These are phyloP conservation scores for Lentinula sp. DNA, from an alignment of 768 basidiomycete genomes.

Conservation along the genomic window DNA sequence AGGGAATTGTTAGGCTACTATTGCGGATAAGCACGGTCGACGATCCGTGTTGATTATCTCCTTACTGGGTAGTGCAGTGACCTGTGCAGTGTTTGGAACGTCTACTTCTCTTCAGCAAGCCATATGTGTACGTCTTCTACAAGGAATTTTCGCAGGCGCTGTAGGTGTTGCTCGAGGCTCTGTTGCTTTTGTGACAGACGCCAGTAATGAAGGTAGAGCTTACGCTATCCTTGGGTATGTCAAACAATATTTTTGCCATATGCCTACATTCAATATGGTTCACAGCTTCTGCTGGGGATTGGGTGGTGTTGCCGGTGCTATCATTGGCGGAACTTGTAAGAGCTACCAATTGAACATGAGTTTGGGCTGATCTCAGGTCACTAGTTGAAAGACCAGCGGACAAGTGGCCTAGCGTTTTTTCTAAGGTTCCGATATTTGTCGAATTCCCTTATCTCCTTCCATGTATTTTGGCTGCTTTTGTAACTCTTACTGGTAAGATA, in stretches of 20 bases:
- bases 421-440: constrained; percentile 57
- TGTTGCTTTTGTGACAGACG: constrained; percentile 82
- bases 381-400: constrained; percentile 76
- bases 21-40: constrained; percentile 86
- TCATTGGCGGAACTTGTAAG: constrained; percentile 75
- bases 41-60: constrained; percentile 82
- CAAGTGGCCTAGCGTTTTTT: constrained; percentile 82
- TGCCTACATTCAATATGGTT: neutral
- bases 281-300: constrained; percentile 91
- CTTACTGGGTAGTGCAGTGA: constrained; percentile 77
- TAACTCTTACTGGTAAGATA: constrained; percentile 63
- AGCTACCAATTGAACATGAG: neutral
- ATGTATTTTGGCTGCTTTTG: constrained; percentile 65
- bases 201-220: constrained; percentile 89
- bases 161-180: constrained; percentile 92
- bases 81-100: constrained; percentile 75
- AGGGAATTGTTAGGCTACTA: constrained; percentile 59
- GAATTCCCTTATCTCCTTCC: constrained; percentile 90
- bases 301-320: constrained; percentile 88
- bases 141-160: constrained; percentile 90
- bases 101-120: constrained; percentile 73
- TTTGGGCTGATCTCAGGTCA: constrained; percentile 10
- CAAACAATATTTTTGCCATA: neutral
- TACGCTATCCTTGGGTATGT: constrained; percentile 85
- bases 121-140: constrained; percentile 77